Base-by-base conservation (phyloP, 768 basidiomycete species). In the Russula emetica region DNA sequence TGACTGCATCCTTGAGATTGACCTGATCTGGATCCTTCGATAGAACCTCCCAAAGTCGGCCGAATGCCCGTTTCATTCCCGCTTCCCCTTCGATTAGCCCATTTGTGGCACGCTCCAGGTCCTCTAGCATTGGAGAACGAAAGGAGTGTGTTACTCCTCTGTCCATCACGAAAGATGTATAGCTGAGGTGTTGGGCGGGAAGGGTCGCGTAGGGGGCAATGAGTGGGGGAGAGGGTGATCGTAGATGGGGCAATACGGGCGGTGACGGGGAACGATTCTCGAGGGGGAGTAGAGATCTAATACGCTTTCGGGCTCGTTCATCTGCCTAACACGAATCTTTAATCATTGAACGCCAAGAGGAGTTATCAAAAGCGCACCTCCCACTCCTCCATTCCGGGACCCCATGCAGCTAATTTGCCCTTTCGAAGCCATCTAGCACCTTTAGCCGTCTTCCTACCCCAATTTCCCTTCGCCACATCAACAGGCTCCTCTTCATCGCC, bases 91-190 rank as follows among this genome's bases (percentile, higher is more conserved):
- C 90, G 53, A 94, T 88, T 51, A 94, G 82, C 50, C 84, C 85
- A 71, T 90, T 92, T 11, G 91, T 92, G 16, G 91, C 86, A 56
- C 87, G 78, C 67, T 92, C 90, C 16, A 94, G 79, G 69, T 92
- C 90, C 67, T 90, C 86, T 26, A 93, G 76, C 54, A 93, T 75
- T 61, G 78, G 80, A 38, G 91, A 88, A 50, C 91, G 88, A 75
- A 92, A 94, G 5, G 92, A 85, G 72, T 90, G 88, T 20, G 88
- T 90, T 18, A 90, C 84, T 9, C 90, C 82, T 66, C 87, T 89
- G 72, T 94, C 92, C 80, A 93, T 82, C 16, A 94, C 90, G 69
- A 92, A 90, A 0, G 91, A 90, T 22, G 90, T 82, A 74, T 90
- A 93, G 66, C 82, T 87, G 63, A 85, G 79, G 70, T 93, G 90